Evolutionary conservation across 1,284 basidiomycete genomes (phyloP).

Genomic region (Serendipita sp.): DNA sequence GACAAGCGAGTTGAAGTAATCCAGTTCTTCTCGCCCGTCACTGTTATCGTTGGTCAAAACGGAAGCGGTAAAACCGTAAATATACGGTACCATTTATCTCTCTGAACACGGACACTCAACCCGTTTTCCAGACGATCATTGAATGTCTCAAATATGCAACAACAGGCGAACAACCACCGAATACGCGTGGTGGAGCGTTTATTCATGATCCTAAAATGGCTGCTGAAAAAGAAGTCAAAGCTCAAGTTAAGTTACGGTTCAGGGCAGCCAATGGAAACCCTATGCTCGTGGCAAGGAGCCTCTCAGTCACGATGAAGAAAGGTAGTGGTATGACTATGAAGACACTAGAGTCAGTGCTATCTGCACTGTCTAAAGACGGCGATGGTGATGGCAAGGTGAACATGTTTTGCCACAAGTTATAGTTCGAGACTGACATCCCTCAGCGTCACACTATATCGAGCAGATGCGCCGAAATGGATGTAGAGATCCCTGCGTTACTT

Average conservation of each 20-base stretch:
- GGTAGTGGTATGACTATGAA: conserved; percentile 84
- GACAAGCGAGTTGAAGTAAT: conserved; percentile 91
- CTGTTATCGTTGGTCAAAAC: conserved; percentile 97
- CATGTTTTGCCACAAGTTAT: not conserved
- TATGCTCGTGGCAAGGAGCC: conserved; percentile 87
- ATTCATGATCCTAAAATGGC: conserved; percentile 99
- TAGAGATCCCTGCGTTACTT: conserved; percentile 83
- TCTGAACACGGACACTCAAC: not conserved
- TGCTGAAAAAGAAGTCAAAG: conserved; percentile 95
- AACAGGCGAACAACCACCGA: conserved; percentile 94
- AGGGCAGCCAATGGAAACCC: conserved; percentile 72
- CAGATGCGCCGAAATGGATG: conserved; percentile 92
- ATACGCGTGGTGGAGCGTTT: conserved; percentile 95
- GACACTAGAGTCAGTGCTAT: conserved; percentile 87
- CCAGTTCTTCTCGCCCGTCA: conserved; percentile 94
- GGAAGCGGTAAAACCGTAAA: conserved; percentile 88
- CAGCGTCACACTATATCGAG: conserved; percentile 84
- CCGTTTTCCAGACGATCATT: conserved; percentile 61
- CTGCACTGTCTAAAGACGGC: conserved; percentile 51
- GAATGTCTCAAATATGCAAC: conserved; percentile 99
- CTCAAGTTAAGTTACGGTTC: conserved; percentile 92
- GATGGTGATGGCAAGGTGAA: conserved; percentile 61
- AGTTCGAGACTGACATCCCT: not conserved
- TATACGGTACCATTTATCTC: not conserved
- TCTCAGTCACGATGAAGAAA: conserved; percentile 92